Evolutionary conservation across 805 yeast genomes (phyloP).

Genomic region (Metschnikowia dekortorum): DNA sequence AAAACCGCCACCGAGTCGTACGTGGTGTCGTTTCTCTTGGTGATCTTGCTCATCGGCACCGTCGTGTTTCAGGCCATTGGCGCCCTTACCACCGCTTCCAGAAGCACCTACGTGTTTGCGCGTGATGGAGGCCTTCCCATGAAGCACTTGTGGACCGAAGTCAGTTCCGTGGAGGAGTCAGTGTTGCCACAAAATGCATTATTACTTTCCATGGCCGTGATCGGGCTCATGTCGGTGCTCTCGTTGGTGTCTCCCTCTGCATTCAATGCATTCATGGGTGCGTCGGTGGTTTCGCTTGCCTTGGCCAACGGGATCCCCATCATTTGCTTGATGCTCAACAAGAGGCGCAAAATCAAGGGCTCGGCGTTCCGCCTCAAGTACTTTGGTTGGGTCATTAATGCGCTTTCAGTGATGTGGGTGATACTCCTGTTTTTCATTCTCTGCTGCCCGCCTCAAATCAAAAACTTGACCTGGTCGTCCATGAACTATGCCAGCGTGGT

Average conservation of each 20-base stretch:
- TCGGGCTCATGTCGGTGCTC: constrained; percentile 56
- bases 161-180: constrained; percentile 51
- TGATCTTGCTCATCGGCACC: constrained; percentile 62
- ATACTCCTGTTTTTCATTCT: constrained; percentile 53
- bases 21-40: constrained; percentile 64
- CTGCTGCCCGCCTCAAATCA: constrained; percentile 67
- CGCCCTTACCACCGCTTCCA: constrained; percentile 72
- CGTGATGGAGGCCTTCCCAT: constrained; percentile 79
- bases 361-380: constrained; percentile 61
- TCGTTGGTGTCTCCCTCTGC: constrained; percentile 70
- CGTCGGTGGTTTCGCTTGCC: constrained; percentile 71
- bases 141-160: constrained; percentile 59
- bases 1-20: constrained; percentile 65
- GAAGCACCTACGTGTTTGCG: constrained; percentile 78
- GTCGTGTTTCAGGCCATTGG: constrained; percentile 75
- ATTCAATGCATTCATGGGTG: constrained; percentile 79
- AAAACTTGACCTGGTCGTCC: constrained; percentile 29
- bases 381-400: constrained; percentile 62
- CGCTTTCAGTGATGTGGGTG: constrained; percentile 58
- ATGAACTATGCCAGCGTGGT: constrained; percentile 71
- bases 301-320: constrained; percentile 77
- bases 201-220: constrained; percentile 57
- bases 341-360: constrained; percentile 58
- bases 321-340: constrained; percentile 53
- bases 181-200: constrained; percentile 70